Conservation (phyloP, 129 eudicot species). For the Pseudognaphalium luteoalbum region DNA sequence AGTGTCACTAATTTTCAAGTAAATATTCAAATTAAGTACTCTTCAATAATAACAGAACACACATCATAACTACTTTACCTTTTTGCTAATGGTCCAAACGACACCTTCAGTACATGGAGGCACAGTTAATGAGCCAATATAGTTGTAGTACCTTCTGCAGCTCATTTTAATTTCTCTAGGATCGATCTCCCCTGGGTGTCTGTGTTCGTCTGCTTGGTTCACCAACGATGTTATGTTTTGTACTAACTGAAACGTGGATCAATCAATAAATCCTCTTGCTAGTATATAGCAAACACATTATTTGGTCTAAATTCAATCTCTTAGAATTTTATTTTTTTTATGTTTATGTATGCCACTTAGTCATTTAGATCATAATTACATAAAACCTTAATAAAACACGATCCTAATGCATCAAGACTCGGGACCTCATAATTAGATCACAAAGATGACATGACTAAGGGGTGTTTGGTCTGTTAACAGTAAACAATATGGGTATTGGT, state of each 20-base stretch:
- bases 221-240: slow-evolving; percentile 38
- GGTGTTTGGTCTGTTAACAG: too few relatives aligned
- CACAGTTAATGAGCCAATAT: slow-evolving; percentile 59
- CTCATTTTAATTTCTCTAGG: slow-evolving; percentile 40
- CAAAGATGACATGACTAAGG: too few relatives aligned
- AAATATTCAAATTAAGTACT: neutral
- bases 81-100: slow-evolving; percentile 48
- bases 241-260: slow-evolving; percentile 24
- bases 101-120: slow-evolving; percentile 61
- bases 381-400: too few relatives aligned
- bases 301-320: neutral
- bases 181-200: slow-evolving; percentile 39
- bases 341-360: neutral
- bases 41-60: neutral
- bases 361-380: neutral
- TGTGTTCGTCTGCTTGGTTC: slow-evolving; percentile 24
- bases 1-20: neutral
- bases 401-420: too few relatives aligned
- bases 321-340: neutral
- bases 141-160: slow-evolving; percentile 48
- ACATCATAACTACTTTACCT: slow-evolving; percentile 37
- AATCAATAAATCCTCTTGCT: neutral
- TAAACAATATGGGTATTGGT: too few relatives aligned
- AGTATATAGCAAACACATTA: neutral
- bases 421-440: too few relatives aligned